Conservation (phyloP, 345 rosid species). For the Corchorus capsularis region DNA sequence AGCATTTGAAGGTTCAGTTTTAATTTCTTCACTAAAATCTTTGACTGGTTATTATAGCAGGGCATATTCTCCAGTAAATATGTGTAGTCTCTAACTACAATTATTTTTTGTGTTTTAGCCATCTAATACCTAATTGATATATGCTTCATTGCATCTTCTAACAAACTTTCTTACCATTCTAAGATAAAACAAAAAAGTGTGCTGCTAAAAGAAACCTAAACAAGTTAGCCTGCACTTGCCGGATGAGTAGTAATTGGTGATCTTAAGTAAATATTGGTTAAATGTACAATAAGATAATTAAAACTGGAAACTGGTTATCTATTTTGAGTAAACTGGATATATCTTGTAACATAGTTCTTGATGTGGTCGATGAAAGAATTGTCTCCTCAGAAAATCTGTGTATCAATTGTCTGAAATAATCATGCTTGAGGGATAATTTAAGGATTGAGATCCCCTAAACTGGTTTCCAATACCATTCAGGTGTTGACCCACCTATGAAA, state of each 20-base stretch:
- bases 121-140: background rate
- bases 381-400: background rate
- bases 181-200: background rate
- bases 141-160: background rate
- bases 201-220: background rate
- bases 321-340: background rate
- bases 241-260: background rate
- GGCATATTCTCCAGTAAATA: background rate
- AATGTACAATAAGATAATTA: background rate
- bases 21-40: background rate
- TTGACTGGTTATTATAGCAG: background rate
- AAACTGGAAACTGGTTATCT: background rate
- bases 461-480: too few relatives aligned
- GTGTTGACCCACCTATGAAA: too few relatives aligned
- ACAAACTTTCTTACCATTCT: background rate
- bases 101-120: background rate
- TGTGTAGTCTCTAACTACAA: background rate
- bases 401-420: too few relatives aligned
- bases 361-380: background rate
- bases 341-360: background rate
- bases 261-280: background rate
- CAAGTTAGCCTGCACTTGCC: background rate
- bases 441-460: too few relatives aligned
- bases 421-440: background rate
- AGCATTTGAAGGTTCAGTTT: slow-evolving; percentile 73